Percentiles rank a stretch among this genome's conserved stretches.
Evolutionary conservation across 2,329 filamentous ascomycete species (phyloP).

Genomic region (Dothidotthia symphoricarpi): DNA sequence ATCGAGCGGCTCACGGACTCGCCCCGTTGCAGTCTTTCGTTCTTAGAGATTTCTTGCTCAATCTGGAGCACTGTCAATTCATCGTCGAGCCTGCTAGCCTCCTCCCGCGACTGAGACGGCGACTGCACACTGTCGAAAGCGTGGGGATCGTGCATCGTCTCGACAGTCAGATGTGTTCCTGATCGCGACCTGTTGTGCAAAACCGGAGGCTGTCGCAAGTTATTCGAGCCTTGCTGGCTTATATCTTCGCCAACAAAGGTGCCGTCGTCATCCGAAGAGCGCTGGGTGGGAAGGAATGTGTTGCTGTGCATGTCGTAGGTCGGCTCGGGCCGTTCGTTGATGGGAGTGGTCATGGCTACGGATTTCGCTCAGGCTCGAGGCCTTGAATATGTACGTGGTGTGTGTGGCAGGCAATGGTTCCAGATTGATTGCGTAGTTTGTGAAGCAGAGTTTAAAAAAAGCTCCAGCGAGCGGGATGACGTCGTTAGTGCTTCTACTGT

Average conservation of each 20-base stretch:
- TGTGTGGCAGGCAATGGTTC: too few relatives aligned
- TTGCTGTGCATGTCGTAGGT: slow-evolving; percentile 37
- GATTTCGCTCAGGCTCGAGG: slow-evolving; percentile 4
- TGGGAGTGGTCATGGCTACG: slow-evolving; percentile 37
- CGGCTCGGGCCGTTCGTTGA: slow-evolving; percentile 37
- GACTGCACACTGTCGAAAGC: slow-evolving; percentile 43
- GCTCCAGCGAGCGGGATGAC: slow-evolving; percentile 10
- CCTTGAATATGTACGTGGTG: background rate
- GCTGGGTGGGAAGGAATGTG: slow-evolving; percentile 25
- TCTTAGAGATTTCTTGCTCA: slow-evolving; percentile 58
- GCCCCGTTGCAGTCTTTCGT: slow-evolving; percentile 38
- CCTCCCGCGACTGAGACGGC: slow-evolving; percentile 58
- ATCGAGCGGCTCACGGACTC: slow-evolving; percentile 47
- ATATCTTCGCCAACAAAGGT: slow-evolving; percentile 41
- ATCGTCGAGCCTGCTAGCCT: slow-evolving; percentile 62
- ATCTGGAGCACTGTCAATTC: slow-evolving; percentile 64
- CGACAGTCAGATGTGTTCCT: slow-evolving; percentile 49
- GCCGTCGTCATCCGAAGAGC: slow-evolving; percentile 41
- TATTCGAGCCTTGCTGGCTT: slow-evolving; percentile 29
- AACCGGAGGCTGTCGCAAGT: slow-evolving; percentile 8
- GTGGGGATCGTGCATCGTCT: slow-evolving; percentile 43
- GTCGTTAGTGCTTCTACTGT: slow-evolving; percentile 2
- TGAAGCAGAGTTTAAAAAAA: background rate
- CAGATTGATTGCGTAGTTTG: background rate
- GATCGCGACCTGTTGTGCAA: slow-evolving; percentile 25